Evolutionary conservation across 192 early-diverging fungal species (phyloP).

Genomic region (Thoreauomyces humboldtii): DNA sequence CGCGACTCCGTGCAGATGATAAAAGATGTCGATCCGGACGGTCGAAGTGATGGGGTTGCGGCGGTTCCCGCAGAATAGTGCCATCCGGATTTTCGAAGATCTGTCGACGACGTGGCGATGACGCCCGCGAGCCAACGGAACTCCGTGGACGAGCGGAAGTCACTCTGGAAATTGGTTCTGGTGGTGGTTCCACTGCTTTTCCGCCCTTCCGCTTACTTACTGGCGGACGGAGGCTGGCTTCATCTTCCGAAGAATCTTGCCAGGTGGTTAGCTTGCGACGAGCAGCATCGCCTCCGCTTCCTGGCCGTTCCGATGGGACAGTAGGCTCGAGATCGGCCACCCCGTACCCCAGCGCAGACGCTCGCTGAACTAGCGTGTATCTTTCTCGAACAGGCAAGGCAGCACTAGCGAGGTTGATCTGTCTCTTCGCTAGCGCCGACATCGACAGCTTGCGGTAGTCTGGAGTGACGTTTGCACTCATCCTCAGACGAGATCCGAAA

Average conservation of each 20-base stretch:
- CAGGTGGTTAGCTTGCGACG: not conserved
- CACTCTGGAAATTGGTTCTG: not conserved
- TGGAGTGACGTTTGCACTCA: not conserved
- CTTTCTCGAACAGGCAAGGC: conserved; percentile 17
- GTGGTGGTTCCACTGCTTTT: not conserved
- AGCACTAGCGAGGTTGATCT: conserved; percentile 12
- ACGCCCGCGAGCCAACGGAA: not conserved
- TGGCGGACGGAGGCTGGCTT: not conserved
- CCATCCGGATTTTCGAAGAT: conserved; percentile 12
- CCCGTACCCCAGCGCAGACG: conserved; percentile 4
- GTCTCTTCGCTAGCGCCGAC: conserved; percentile 24
- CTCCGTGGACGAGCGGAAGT: not conserved
- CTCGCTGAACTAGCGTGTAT: conserved; percentile 5
- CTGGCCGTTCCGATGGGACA: too few relatives aligned
- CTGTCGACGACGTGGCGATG: conserved; percentile 1
- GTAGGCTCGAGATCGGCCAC: not conserved
- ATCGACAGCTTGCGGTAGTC: conserved; percentile 2
- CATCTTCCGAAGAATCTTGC: conserved; percentile 4
- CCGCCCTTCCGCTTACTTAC: not conserved
- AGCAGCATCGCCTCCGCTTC: not conserved
- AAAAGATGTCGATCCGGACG: conserved; percentile 36
- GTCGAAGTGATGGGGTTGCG: conserved; percentile 37
- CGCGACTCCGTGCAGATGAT: conserved; percentile 1
- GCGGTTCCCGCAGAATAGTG: conserved; percentile 12
- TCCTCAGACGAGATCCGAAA: conserved; percentile 9